phyloP scores from a whole-genome alignment of 2,329 filamentous ascomycete species.

The Trichoderma sp. region DNA sequence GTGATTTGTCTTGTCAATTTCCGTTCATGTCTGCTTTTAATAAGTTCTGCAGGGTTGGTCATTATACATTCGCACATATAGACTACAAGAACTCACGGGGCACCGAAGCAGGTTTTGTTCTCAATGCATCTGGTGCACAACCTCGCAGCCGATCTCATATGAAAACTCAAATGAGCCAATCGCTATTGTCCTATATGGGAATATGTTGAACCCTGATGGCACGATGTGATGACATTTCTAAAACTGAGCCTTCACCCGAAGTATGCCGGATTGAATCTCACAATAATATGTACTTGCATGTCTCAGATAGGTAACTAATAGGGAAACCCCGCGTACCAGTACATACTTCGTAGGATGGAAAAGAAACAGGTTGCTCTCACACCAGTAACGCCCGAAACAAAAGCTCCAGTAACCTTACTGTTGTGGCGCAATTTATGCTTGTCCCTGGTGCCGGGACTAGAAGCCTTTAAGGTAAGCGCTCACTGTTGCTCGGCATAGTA shows the following conservation, averaged over 20 bases:
- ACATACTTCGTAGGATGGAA: too few species aligned
- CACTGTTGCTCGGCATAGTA: not conserved
- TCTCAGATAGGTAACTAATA: not conserved
- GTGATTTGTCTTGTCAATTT: not conserved
- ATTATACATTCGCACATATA: not conserved
- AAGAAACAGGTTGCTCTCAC: not conserved
- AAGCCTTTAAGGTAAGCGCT: not conserved
- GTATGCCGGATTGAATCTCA: not conserved
- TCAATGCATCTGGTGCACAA: not conserved
- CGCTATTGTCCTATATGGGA: not conserved
- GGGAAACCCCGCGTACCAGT: not conserved
- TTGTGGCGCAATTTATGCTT: not conserved
- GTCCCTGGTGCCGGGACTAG: not conserved
- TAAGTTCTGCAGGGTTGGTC: not conserved
- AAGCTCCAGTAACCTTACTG: not conserved
- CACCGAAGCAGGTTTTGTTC: not conserved
- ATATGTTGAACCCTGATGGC: not conserved
- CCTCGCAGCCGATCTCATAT: not conserved
- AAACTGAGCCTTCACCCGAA: not conserved
- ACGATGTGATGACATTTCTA: not conserved
- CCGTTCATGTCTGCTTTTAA: not conserved
- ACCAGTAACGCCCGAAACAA: not conserved
- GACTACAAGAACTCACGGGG: not conserved
- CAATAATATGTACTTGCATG: not conserved
- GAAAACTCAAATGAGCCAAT: not conserved